phyloP scores from a whole-genome alignment of 1,139 yeast species.

The Geotrichum aggregatum region DNA sequence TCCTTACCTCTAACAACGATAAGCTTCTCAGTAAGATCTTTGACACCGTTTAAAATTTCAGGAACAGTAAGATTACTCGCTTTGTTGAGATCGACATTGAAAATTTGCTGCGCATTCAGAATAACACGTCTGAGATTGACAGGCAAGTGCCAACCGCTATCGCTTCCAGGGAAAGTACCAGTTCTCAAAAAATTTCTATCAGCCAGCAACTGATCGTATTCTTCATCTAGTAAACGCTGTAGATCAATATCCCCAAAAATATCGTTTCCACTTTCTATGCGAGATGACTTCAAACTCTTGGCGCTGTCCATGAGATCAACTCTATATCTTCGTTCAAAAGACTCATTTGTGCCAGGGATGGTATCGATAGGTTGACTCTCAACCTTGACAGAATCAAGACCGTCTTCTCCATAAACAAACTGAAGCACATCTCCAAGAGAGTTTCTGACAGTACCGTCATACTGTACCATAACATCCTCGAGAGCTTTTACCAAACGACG shows the following conservation, averaged over 20 bases:
- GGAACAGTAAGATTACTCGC: conserved; percentile 85
- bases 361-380: conserved; percentile 97
- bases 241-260: conserved; percentile 84
- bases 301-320: conserved; percentile 76
- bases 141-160: conserved; percentile 94
- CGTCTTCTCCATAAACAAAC: conserved; percentile 98
- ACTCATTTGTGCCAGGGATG: conserved; percentile 83
- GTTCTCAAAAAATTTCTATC: conserved; percentile 81
- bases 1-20: conserved; percentile 82
- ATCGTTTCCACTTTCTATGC: conserved; percentile 85
- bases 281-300: conserved; percentile 60
- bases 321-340: conserved; percentile 79
- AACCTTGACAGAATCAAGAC: conserved; percentile 96
- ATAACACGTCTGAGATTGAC: conserved; percentile 94
- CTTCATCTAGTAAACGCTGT: conserved; percentile 78
- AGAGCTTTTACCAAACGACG: conserved; percentile 97
- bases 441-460: conserved; percentile 97
- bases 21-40: conserved; percentile 60
- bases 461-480: conserved; percentile 98
- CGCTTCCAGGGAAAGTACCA: conserved; percentile 85
- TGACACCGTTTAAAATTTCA: conserved; percentile 74
- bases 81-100: conserved; percentile 85
- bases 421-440: conserved; percentile 95
- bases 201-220: conserved; percentile 65
- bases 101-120: conserved; percentile 95